phyloP scores from a whole-genome alignment of 164 flowering plant genomes.

The Piper longum region DNA sequence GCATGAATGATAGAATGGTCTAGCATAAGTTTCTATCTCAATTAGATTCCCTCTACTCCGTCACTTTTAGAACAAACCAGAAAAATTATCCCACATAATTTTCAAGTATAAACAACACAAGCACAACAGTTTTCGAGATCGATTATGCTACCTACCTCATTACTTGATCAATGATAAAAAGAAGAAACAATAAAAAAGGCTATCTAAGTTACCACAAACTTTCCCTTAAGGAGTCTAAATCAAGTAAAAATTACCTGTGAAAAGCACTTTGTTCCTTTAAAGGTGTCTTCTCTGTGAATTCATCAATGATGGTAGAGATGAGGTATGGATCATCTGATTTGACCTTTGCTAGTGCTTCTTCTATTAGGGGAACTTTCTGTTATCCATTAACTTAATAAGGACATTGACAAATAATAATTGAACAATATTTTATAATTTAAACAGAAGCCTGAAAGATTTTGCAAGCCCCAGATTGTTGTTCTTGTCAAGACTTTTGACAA shows the following conservation, averaged over 20 bases:
- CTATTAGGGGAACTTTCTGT: constrained; percentile 55
- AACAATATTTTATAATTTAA: no score
- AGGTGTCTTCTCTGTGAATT: constrained; percentile 35
- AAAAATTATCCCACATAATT: no score
- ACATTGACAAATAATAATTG: neutral
- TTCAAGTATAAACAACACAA: no score
- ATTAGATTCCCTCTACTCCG: no score
- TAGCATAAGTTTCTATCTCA: no score
- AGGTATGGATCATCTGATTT: constrained; percentile 35
- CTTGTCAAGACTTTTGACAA: neutral
- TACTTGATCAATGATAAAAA: no score
- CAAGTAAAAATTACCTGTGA: constrained; percentile 28
- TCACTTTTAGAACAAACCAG: no score
- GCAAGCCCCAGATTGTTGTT: neutral
- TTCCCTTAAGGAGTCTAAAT: neutral
- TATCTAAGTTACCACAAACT: neutral
- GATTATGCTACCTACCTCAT: no score
- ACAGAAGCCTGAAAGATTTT: no score
- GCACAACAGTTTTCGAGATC: no score
- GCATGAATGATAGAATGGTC: no score
- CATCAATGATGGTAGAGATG: constrained; percentile 38
- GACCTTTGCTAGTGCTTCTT: constrained; percentile 39
- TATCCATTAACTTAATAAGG: neutral
- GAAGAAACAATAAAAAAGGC: no score
- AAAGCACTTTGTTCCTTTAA: constrained; percentile 57